Conservation (phyloP, 306 rosid species). For the Vigna angularis region DNA sequence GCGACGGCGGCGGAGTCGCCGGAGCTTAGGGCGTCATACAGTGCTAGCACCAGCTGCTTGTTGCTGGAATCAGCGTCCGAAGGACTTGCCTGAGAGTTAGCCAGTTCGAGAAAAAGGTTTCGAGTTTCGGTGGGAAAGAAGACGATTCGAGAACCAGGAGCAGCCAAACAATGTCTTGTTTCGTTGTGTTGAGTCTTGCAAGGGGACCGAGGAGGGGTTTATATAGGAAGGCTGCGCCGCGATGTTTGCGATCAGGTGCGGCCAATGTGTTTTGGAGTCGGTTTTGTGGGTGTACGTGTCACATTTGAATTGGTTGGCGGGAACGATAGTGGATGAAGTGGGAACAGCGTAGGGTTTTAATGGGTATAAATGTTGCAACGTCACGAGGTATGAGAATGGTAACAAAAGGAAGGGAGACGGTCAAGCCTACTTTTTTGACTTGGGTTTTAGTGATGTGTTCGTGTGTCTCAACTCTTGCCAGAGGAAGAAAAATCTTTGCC, state of each 20-base stretch:
- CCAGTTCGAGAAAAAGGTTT: constrained; percentile 65
- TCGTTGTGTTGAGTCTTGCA: not conserved
- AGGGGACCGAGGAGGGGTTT: not conserved
- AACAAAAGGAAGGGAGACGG: not conserved
- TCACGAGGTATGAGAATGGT: not conserved
- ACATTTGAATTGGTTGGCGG: not conserved
- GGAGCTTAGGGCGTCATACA: constrained; percentile 84
- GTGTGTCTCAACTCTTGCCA: too few relatives aligned
- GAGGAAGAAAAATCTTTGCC: too few relatives aligned
- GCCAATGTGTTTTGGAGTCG: not conserved
- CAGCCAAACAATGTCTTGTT: not conserved
- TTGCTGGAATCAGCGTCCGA: constrained; percentile 67
- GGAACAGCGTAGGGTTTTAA: too few relatives aligned
- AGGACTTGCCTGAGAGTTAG: constrained; percentile 68
- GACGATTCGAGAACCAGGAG: not conserved
- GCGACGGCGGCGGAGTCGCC: constrained; percentile 74
- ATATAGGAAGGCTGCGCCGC: constrained; percentile 12
- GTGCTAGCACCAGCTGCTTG: constrained; percentile 70
- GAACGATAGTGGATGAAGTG: not conserved
- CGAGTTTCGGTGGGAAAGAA: not conserved
- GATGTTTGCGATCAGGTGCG: not conserved
- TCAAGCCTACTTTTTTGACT: constrained; percentile 29
- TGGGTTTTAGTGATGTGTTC: not conserved
- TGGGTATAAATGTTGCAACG: too few relatives aligned
- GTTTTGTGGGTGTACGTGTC: constrained; percentile 16